Evolutionary conservation across 768 basidiomycete species (phyloP).

Genomic region (Pluteus cervinus): DNA sequence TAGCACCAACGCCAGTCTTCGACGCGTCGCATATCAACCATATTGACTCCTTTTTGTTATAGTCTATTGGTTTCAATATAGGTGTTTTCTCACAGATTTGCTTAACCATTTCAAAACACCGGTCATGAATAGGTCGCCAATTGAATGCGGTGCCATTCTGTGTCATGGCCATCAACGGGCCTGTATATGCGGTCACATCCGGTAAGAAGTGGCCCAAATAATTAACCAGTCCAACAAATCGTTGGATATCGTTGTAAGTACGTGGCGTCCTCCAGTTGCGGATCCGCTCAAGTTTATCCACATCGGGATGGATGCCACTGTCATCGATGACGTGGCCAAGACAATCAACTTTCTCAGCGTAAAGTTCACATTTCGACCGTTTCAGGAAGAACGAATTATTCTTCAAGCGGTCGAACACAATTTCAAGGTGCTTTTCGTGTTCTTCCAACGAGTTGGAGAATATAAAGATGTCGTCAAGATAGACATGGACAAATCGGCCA

Average conservation of each 20-base stretch:
- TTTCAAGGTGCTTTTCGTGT: constrained; percentile 25
- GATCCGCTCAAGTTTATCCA: constrained; percentile 27
- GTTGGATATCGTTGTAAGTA: constrained; percentile 26
- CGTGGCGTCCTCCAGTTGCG: constrained; percentile 26
- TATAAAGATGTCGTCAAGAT: constrained; percentile 39
- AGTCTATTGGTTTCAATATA: constrained; percentile 17
- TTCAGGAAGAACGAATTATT: constrained; percentile 25
- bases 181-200: constrained; percentile 24
- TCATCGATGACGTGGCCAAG: constrained; percentile 36
- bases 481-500: constrained; percentile 32
- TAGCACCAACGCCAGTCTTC: constrained; percentile 16
- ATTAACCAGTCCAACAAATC: constrained; percentile 34
- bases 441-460: constrained; percentile 29
- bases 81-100: constrained; percentile 14
- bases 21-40: constrained; percentile 22
- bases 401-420: constrained; percentile 23
- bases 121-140: constrained; percentile 19
- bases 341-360: constrained; percentile 23
- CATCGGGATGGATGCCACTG: constrained; percentile 27
- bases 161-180: constrained; percentile 21
- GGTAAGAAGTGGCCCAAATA: constrained; percentile 32
- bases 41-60: constrained; percentile 13
- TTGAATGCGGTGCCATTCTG: constrained; percentile 20
- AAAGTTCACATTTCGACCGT: constrained; percentile 24
- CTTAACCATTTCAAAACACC: constrained; percentile 17